phyloP scores from a whole-genome alignment of 2,329 filamentous ascomycete genomes.

The Coniochaeta sp. region DNA sequence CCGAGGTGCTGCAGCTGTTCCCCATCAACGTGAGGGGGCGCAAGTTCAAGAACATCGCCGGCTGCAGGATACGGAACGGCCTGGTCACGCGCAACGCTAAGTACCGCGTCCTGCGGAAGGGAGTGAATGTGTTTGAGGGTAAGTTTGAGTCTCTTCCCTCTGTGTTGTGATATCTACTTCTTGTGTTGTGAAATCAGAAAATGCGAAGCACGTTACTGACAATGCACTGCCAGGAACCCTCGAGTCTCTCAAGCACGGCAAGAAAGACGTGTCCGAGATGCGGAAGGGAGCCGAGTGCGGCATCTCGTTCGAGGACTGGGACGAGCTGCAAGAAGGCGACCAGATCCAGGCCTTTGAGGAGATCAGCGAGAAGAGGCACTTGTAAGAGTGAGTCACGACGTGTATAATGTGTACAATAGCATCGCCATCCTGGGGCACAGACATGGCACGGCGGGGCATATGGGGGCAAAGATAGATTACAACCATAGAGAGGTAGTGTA shows the following conservation, averaged over 20 bases:
- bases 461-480: background rate
- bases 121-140: constrained; percentile 76
- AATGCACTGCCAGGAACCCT: constrained; percentile 54
- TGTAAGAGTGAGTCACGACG: constrained; percentile 28
- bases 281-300: constrained; percentile 92
- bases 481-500: background rate
- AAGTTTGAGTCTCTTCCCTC: constrained; percentile 24
- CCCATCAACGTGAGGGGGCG: constrained; percentile 72
- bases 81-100: constrained; percentile 54
- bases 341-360: constrained; percentile 84
- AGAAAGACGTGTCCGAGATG: constrained; percentile 87
- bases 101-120: constrained; percentile 65
- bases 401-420: constrained; percentile 1
- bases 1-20: constrained; percentile 77
- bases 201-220: constrained; percentile 10
- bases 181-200: too few species aligned
- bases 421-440: background rate
- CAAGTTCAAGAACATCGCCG: constrained; percentile 69
- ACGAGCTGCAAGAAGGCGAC: constrained; percentile 73
- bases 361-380: constrained; percentile 58
- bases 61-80: constrained; percentile 82
- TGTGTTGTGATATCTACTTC: too few species aligned
- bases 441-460: background rate
- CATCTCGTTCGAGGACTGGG: constrained; percentile 74
- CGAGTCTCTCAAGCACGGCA: constrained; percentile 78